Conservation (phyloP, 2,329 filamentous ascomycete genomes). For the Fusarium sp. region DNA sequence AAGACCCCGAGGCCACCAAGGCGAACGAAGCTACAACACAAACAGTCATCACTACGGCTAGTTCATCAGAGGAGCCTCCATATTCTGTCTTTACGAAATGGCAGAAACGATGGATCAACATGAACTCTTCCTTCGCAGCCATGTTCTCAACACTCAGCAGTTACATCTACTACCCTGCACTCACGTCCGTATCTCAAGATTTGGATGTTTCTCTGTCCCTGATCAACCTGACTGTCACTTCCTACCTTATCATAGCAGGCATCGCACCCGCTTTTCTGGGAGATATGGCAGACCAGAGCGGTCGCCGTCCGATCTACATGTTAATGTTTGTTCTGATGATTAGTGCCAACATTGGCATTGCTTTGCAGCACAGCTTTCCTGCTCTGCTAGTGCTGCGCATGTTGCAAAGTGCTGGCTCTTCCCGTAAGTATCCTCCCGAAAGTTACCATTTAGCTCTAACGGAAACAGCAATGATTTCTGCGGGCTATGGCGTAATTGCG, state of each 20-base stretch:
- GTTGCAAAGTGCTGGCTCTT: not conserved
- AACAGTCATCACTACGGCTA: not conserved
- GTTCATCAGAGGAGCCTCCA: not conserved
- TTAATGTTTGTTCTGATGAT: slow-evolving; percentile 63
- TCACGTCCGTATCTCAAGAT: not conserved
- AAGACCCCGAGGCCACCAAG: not conserved
- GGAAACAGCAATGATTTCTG: not conserved
- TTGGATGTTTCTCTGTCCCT: slow-evolving; percentile 1
- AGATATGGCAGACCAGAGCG: slow-evolving; percentile 64
- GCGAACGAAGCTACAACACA: not conserved
- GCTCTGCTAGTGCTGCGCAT: slow-evolving; percentile 3
- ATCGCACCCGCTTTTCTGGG: slow-evolving; percentile 48
- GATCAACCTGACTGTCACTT: slow-evolving; percentile 22
- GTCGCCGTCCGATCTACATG: slow-evolving; percentile 65
- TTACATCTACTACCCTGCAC: slow-evolving; percentile 18
- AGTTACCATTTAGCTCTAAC: not conserved
- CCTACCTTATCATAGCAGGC: slow-evolving; percentile 15
- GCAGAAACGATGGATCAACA: not conserved
- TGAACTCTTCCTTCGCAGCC: not conserved
- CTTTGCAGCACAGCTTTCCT: not conserved
- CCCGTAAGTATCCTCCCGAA: not conserved
- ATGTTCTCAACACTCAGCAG: slow-evolving; percentile 20
- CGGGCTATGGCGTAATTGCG: slow-evolving; percentile 12
- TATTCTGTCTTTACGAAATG: not conserved
- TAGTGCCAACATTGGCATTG: slow-evolving; percentile 45